Evolutionary conservation across 2,329 filamentous ascomycete genomes (phyloP).

Genomic region (Colletotrichum neosansevieriae): DNA sequence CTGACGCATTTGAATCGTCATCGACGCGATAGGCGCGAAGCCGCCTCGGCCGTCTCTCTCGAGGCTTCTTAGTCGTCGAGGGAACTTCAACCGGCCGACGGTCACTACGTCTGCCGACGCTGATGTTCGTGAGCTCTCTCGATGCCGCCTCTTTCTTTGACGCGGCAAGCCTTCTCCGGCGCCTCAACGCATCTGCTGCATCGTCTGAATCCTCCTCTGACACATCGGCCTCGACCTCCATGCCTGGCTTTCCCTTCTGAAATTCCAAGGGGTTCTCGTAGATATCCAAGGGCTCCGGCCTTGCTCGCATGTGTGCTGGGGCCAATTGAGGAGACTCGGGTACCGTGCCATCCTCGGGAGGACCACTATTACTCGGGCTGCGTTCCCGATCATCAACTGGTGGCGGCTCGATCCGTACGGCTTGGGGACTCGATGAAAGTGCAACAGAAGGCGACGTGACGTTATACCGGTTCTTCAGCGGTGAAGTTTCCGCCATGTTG

Average conservation of each 20-base stretch:
- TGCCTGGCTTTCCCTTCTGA: slow-evolving; percentile 54
- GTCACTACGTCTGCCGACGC: slow-evolving; percentile 43
- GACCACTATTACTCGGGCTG: slow-evolving; percentile 45
- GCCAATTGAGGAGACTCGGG: slow-evolving; percentile 50
- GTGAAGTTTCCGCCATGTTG: slow-evolving; percentile 60
- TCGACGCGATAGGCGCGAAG: neutral
- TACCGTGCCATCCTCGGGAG: slow-evolving; percentile 48
- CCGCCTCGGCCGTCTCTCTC: neutral
- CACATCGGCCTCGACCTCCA: slow-evolving; percentile 44
- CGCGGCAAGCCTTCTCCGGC: slow-evolving; percentile 53
- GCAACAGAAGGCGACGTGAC: slow-evolving; percentile 59
- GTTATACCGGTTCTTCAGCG: slow-evolving; percentile 62
- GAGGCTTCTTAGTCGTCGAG: slow-evolving; percentile 23
- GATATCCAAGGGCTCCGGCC: slow-evolving; percentile 51
- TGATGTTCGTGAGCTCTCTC: slow-evolving; percentile 56
- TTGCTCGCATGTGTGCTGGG: neutral
- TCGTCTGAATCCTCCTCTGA: slow-evolving; percentile 53
- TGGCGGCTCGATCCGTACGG: slow-evolving; percentile 35
- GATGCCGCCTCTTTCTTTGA: slow-evolving; percentile 55
- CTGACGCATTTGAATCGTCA: slow-evolving; percentile 15
- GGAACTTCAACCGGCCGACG: slow-evolving; percentile 21
- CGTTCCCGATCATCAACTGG: slow-evolving; percentile 41
- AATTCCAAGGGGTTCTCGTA: slow-evolving; percentile 62
- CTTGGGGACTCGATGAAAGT: slow-evolving; percentile 56
- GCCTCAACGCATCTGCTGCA: slow-evolving; percentile 48